Percentiles rank a stretch among this genome's conserved stretches.
phyloP scores from a whole-genome alignment of 768 basidiomycete genomes.

The Termitomyces sp. region DNA sequence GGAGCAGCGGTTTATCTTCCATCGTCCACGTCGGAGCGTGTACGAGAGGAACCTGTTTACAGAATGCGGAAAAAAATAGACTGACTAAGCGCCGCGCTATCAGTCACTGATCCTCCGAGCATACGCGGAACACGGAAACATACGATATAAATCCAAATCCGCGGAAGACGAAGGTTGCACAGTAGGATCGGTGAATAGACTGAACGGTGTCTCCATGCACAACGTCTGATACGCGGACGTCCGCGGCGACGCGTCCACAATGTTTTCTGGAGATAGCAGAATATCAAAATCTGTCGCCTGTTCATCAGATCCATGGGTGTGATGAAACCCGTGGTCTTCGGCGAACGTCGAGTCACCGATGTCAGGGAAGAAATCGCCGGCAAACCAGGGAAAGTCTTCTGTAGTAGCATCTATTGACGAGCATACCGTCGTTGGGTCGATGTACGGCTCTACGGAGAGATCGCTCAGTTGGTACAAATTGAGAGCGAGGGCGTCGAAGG shows the following conservation, averaged over 20 bases:
- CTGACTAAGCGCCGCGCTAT: conserved; percentile 27
- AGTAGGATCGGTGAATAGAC: not conserved
- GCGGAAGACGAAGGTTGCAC: conserved; percentile 26
- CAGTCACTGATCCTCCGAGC: not conserved
- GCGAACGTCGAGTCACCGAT: conserved; percentile 10
- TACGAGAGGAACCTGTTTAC: conserved; percentile 48
- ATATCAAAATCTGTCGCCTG: conserved; percentile 13
- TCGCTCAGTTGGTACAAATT: conserved; percentile 27
- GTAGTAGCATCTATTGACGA: conserved; percentile 19
- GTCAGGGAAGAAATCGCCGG: conserved; percentile 28
- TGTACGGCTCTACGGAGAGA: conserved; percentile 34
- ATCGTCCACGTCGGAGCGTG: conserved; percentile 49
- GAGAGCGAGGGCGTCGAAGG: conserved; percentile 24
- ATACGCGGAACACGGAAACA: conserved; percentile 17
- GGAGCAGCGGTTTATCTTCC: conserved; percentile 43
- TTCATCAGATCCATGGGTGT: conserved; percentile 10
- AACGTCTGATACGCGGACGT: conserved; percentile 10
- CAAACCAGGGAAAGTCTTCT: conserved; percentile 28
- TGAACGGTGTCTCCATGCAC: not conserved
- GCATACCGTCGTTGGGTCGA: conserved; percentile 24
- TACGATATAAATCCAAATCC: conserved; percentile 56
- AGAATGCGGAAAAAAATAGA: conserved; percentile 51
- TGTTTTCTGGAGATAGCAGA: conserved; percentile 6
- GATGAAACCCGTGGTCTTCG: conserved; percentile 16
- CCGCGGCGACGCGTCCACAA: conserved; percentile 10